Conservation (phyloP, 805 yeast species). For the Soucietia sequanensis region DNA sequence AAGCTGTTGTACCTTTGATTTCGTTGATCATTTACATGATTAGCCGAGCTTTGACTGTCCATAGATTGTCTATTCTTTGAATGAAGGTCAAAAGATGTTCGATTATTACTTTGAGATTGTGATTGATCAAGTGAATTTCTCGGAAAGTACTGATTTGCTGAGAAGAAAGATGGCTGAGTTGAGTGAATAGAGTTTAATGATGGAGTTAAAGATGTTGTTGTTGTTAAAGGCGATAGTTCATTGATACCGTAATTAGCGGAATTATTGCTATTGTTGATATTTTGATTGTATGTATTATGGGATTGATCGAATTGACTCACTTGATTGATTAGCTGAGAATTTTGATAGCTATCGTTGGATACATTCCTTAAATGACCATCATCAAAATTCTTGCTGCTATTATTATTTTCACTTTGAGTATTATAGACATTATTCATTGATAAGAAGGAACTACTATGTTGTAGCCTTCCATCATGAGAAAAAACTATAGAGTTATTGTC, state of each 20-base stretch:
- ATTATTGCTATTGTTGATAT: too few species aligned
- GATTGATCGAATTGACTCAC: too few species aligned
- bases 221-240: constrained; percentile 42
- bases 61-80: constrained; percentile 26
- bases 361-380: constrained; percentile 12
- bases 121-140: constrained; percentile 39
- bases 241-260: too few species aligned
- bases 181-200: constrained; percentile 40
- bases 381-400: constrained; percentile 10
- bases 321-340: too few species aligned
- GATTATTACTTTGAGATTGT: constrained; percentile 21
- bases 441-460: constrained; percentile 1
- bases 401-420: constrained; percentile 6
- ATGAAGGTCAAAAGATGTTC: constrained; percentile 35
- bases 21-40: constrained; percentile 10
- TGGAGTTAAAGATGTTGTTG: constrained; percentile 43
- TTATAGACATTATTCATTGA: constrained; percentile 3
- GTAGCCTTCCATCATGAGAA: not conserved
- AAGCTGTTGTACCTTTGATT: constrained; percentile 28
- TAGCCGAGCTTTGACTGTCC: constrained; percentile 24
- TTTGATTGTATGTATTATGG: not conserved
- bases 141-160: constrained; percentile 40
- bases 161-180: constrained; percentile 42
- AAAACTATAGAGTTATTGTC: constrained; percentile 1
- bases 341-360: constrained; percentile 13